Percentiles rank a stretch among this genome's conserved stretches.
Conservation (phyloP, 2,329 filamentous ascomycete species). For the Exserohilum turcica region DNA sequence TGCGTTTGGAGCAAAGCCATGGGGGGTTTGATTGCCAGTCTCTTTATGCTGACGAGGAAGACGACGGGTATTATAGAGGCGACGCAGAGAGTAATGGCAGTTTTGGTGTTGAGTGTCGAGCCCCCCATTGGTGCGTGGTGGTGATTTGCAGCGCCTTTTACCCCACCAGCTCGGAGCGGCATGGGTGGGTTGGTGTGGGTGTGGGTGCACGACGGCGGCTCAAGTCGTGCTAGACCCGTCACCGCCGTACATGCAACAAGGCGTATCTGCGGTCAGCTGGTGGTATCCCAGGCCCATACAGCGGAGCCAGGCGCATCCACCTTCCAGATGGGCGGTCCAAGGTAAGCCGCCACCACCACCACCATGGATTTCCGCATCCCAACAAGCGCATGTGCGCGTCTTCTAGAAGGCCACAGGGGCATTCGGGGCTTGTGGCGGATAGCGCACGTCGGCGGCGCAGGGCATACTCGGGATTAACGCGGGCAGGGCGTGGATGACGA, state of each 20-base stretch:
- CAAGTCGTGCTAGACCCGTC: too few species aligned
- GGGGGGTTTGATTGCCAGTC: not conserved
- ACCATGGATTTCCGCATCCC: not conserved
- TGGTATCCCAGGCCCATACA: not conserved
- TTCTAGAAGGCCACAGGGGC: slow-evolving; percentile 6
- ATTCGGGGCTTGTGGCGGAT: not conserved
- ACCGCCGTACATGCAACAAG: too few species aligned
- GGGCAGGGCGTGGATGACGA: slow-evolving; percentile 2
- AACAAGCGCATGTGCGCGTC: not conserved
- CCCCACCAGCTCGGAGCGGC: too few species aligned
- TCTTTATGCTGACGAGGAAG: not conserved
- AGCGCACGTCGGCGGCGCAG: not conserved
- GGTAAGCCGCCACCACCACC: not conserved
- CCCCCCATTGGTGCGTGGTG: not conserved
- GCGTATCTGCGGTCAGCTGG: too few species aligned
- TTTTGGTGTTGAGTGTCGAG: not conserved
- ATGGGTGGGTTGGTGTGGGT: too few species aligned
- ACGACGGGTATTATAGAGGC: not conserved
- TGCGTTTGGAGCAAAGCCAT: not conserved
- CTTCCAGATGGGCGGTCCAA: slow-evolving; percentile 3
- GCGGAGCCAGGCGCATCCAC: slow-evolving; percentile 7
- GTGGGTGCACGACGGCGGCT: too few species aligned
- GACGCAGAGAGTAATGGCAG: not conserved
- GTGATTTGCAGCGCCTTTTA: too few species aligned
- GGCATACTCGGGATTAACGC: slow-evolving; percentile 10